These are phyloP conservation scores for Solanum pennellii DNA, from an alignment of 257 asterid species.

Conservation along the genomic window DNA sequence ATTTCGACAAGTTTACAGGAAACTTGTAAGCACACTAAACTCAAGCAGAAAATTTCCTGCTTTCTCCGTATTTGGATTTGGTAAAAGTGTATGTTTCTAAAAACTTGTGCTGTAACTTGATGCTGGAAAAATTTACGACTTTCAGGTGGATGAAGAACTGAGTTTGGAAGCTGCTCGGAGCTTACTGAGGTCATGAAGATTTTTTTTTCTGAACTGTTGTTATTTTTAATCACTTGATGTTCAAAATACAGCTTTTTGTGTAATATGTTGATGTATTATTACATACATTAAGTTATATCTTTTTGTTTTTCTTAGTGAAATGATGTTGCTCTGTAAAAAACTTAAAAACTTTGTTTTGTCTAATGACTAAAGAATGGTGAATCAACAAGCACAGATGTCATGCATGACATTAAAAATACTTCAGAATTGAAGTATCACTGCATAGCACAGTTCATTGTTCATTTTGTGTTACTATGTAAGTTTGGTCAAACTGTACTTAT, in stretches of 20 bases:
- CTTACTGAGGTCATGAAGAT: constrained; percentile 18
- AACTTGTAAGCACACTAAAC: constrained; percentile 38
- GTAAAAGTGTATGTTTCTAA: neutral
- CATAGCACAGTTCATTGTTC: neutral
- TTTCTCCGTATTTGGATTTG: neutral
- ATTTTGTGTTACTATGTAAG: neutral
- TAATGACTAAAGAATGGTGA: neutral
- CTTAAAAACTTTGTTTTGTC: neutral
- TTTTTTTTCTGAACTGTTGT: neutral
- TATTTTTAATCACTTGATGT: neutral
- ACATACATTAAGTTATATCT: neutral
- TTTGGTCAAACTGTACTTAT: no score
- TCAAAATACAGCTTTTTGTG: neutral
- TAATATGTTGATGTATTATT: neutral
- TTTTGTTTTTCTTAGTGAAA: neutral
- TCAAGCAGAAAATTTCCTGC: neutral
- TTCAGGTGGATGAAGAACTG: constrained; percentile 65
- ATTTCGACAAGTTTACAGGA: constrained; percentile 55
- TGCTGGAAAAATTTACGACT: neutral
- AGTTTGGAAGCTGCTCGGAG: constrained; percentile 49
- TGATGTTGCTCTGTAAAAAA: neutral
- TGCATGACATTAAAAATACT: neutral
- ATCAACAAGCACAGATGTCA: neutral
- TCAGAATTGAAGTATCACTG: neutral
- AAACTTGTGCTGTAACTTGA: neutral